Evolutionary conservation across 176 grass and related monocot genomes (phyloP).

Genomic region (Pharus latifolius): DNA sequence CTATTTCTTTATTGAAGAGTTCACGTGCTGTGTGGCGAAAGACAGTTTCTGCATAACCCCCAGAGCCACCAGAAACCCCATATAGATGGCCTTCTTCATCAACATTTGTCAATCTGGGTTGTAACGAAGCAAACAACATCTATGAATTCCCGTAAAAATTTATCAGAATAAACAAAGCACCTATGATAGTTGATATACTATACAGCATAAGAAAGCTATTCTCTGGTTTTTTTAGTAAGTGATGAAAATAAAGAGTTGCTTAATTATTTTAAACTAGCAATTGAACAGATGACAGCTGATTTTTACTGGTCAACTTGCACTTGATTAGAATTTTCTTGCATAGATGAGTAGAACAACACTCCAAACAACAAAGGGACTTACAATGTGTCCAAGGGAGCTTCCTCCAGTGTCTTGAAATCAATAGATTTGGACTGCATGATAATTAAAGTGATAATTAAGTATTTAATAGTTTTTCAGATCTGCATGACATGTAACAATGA

Average conservation of each 20-base stretch:
- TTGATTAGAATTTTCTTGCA: background rate
- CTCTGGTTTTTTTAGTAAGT: background rate
- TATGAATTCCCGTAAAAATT: background rate
- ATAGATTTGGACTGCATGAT: constrained; percentile 66
- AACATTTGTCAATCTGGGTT: constrained; percentile 81
- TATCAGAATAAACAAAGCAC: background rate
- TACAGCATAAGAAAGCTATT: background rate
- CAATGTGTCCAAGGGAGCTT: constrained; percentile 73
- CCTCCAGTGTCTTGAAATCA: constrained; percentile 74
- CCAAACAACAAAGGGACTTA: constrained; percentile 29
- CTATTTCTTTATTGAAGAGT: constrained; percentile 68
- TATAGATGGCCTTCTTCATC: constrained; percentile 71
- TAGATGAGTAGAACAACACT: constrained; percentile 4
- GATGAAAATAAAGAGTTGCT: background rate
- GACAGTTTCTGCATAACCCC: constrained; percentile 84
- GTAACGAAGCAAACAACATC: background rate
- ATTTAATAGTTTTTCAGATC: background rate
- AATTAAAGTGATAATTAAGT: constrained; percentile 23
- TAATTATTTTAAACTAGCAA: background rate
- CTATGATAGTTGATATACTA: background rate
- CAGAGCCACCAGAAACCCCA: constrained; percentile 86
- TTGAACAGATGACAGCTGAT: background rate
- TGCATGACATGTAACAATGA: background rate
- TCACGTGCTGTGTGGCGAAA: constrained; percentile 60
- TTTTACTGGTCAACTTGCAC: background rate